Base-by-base conservation (phyloP, 495 filamentous ascomycete species). In the Pseudevernia furfuracea region DNA sequence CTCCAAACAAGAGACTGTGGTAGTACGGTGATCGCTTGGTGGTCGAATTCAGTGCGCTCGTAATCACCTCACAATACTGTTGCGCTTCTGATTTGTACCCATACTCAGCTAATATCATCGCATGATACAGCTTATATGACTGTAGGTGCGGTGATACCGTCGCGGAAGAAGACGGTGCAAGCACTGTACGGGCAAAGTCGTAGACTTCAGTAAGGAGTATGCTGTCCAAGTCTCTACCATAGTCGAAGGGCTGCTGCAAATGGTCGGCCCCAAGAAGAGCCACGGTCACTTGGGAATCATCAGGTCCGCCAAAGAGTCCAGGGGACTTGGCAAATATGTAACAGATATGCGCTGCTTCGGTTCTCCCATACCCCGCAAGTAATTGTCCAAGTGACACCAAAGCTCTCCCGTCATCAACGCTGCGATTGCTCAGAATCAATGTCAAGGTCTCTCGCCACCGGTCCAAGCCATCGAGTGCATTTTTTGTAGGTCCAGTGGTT, bases 381-480 rank as follows among this genome's bases (percentile, higher is more conserved):
- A 99, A 76, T 68, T 84, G 88, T 5, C 93, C 95, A 48, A 99
- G 81, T 3, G 91, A 85, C 61, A 87, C 77, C 34, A 99, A 81
- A 4, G 89, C 89, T 61, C 84, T 82, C 34, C 80, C 82, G 73
- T 97, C 95, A 30, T 89, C 87, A 9, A 83, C 74, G 58, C 87
- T 95, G 59, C 95, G 84, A 75, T 97, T 97, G 77, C 85, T 91
- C 34, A 97, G 74, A 41, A 97, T 84, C 64, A 97, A 74, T 2
- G 87, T 86, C 23, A 97, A 76, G 3, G 93, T 96, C 74, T 99
- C 94, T 59, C 84, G 85, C 95, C 95, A 99, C 71, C 89, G 89
- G 67, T 96, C 89, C 32, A 99, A 80, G 21, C 94, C 94, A 70
- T 89, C 89, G 28, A 90, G 76, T 0, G 88, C 87, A 72, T 91